Evolutionary conservation across 305 asterid species (phyloP).

Genomic region (Fraxinus xanthoxyloides): DNA sequence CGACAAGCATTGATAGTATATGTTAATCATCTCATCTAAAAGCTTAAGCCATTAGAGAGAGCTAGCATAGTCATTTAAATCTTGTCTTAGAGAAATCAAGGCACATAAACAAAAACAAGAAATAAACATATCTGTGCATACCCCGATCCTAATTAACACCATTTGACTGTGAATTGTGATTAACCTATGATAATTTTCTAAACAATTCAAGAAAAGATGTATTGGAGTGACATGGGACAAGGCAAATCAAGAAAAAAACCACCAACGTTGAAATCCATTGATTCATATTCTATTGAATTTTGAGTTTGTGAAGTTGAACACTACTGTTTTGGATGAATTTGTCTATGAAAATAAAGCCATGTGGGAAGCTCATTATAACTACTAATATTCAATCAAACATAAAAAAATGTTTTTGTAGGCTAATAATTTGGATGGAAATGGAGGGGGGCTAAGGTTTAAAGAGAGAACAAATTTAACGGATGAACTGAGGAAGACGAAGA

Average conservation of each 20-base stretch:
- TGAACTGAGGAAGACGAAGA: neutral
- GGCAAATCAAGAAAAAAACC: slow-evolving; percentile 25
- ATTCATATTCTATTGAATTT: slow-evolving; percentile 23
- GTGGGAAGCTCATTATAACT: neutral
- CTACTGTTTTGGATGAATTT: neutral
- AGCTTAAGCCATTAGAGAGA: neutral
- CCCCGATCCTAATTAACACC: slow-evolving; percentile 18
- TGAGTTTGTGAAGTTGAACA: neutral
- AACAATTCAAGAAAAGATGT: too few species aligned
- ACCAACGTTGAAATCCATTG: slow-evolving; percentile 24
- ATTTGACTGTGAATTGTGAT: slow-evolving; percentile 17
- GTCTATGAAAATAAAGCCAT: neutral
- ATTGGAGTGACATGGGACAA: neutral
- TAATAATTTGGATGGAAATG: slow-evolving; percentile 3
- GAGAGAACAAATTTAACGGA: slow-evolving; percentile 11
- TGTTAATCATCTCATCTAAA: neutral
- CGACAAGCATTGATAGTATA: neutral
- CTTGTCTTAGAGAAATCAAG: neutral
- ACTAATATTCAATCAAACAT: slow-evolving; percentile 11
- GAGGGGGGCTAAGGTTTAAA: neutral
- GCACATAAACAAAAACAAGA: neutral
- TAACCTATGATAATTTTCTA: slow-evolving; percentile 17
- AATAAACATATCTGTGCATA: slow-evolving; percentile 14
- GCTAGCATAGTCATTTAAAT: neutral
- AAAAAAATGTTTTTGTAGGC: too few species aligned